Evolutionary conservation across 2,329 filamentous ascomycete species (phyloP), one percentile per base, ranked within the genome.

Genomic region (Fusarium graminum): DNA sequence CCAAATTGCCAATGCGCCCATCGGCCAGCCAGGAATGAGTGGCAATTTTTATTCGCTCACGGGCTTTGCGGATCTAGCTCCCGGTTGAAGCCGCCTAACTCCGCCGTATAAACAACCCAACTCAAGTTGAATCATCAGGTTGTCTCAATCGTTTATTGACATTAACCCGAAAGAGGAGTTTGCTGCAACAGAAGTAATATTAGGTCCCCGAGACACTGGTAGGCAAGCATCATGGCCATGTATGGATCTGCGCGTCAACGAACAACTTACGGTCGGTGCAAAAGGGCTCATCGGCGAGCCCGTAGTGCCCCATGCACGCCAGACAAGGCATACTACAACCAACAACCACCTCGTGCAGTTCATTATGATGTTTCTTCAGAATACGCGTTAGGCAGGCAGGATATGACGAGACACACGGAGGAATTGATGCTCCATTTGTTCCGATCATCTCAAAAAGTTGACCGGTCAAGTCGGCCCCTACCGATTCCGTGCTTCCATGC

Each of bases 201-300:
- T 58, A 50, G 28, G 58, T 46, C 58, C 28, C 41, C 13, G 40
- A 58, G 51, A 39, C 47, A 50, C 39, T 34, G 41, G 42, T 41
- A 43, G 17, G 42, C 30, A 47, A 38, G 29, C 54, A 65, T 46
- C 45, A 49, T 47, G 43, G 38, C 29, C 52, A 26, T 30, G 43
- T 44, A 45, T 29, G 30, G 51, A 54, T 45, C 38, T 53, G 63
- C 51, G 41, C 32, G 52, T 66, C 51, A 59, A 56, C 38, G 30
- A 25, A 22, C 22, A 22, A 22, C 22, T 34, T 42, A 38, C 14
- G 22, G 44, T 26, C 14, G 22, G 44, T 26, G 26, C 16, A 14
- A 26, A 16, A 59, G 17, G 34, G 38, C 38, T 38, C 28, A 51
- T 67, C 64, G 63, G 64, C 50, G 45, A 52, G 32, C 46, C 63